A percentile compares a stretch with the other conserved stretches of the same genome.
phyloP scores from a whole-genome alignment of 1,284 basidiomycete species.

The Butyriboletus appendiculatus region DNA sequence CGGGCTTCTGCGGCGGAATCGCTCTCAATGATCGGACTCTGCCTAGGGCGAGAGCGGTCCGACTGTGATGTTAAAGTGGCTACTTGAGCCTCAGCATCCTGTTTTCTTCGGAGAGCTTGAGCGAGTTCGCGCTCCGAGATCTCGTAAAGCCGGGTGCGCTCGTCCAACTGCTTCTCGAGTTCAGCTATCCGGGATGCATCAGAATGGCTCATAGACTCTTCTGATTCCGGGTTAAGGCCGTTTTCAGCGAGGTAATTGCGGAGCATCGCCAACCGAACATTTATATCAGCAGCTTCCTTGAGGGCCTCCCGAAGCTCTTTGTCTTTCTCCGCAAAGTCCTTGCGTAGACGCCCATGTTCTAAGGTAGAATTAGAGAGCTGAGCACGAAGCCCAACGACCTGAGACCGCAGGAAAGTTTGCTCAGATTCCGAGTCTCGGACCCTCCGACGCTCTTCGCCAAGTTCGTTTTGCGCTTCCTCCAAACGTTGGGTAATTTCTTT shows the following conservation, averaged over 20 bases:
- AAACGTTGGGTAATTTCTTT: constrained; percentile 74
- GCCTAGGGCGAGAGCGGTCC: constrained; percentile 58
- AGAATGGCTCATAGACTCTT: constrained; percentile 45
- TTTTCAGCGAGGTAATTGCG: constrained; percentile 89
- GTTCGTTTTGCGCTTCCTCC: constrained; percentile 68
- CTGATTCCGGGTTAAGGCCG: constrained; percentile 77
- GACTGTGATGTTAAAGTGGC: constrained; percentile 65
- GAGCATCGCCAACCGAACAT: constrained; percentile 79
- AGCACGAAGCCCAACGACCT: constrained; percentile 76
- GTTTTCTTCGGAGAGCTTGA: constrained; percentile 60
- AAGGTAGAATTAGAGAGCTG: constrained; percentile 75
- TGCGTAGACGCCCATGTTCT: constrained; percentile 73
- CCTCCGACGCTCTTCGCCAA: constrained; percentile 70
- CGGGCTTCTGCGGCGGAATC: constrained; percentile 54
- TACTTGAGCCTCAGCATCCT: constrained; percentile 73
- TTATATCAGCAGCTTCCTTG: constrained; percentile 72
- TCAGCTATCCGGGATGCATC: constrained; percentile 59
- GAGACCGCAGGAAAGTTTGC: constrained; percentile 69
- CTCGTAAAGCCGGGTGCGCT: constrained; percentile 72
- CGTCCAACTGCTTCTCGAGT: constrained; percentile 74
- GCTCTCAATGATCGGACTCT: constrained; percentile 45
- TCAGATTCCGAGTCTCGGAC: constrained; percentile 71
- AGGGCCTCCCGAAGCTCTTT: constrained; percentile 64
- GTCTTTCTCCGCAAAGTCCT: constrained; percentile 72
- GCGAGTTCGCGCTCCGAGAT: constrained; percentile 72